Percentiles rank a stretch among this genome's conserved stretches.
phyloP scores from a whole-genome alignment of 495 filamentous ascomycete species.

The Xylaria acuta region DNA sequence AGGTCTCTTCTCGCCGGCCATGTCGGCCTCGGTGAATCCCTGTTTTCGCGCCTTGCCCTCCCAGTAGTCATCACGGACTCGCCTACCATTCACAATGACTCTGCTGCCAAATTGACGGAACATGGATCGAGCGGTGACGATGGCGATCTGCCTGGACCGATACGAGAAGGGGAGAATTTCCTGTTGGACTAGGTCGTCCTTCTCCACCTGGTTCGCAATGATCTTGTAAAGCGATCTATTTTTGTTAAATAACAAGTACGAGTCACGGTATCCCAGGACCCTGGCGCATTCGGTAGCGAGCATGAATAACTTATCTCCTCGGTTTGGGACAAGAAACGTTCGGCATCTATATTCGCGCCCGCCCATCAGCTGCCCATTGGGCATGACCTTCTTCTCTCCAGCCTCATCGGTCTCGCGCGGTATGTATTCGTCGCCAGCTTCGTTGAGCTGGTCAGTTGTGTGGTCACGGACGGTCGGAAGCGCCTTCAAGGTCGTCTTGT shows the following conservation, averaged over 20 bases:
- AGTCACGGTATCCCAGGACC: slow-evolving; percentile 94
- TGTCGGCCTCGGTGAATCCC: slow-evolving; percentile 96
- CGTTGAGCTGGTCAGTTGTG: slow-evolving; percentile 92
- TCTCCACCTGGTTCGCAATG: slow-evolving; percentile 94
- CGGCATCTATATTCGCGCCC: slow-evolving; percentile 89
- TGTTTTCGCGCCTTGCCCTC: slow-evolving; percentile 96
- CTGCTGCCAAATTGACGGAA: slow-evolving; percentile 98
- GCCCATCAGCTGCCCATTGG: slow-evolving; percentile 80
- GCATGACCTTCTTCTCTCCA: slow-evolving; percentile 91
- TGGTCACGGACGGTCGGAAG: slow-evolving; percentile 96
- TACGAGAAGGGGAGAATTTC: slow-evolving; percentile 98
- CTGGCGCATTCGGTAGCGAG: slow-evolving; percentile 96
- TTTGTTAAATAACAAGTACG: slow-evolving; percentile 98
- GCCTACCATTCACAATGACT: slow-evolving; percentile 84
- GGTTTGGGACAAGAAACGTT: slow-evolving; percentile 89
- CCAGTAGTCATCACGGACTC: slow-evolving; percentile 98
- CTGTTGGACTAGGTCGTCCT: slow-evolving; percentile 93
- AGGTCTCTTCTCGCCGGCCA: slow-evolving; percentile 94
- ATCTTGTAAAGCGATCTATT: slow-evolving; percentile 98
- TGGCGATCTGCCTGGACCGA: slow-evolving; percentile 95
- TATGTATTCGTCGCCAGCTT: slow-evolving; percentile 94
- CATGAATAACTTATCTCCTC: slow-evolving; percentile 97
- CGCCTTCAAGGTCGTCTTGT: slow-evolving; percentile 90
- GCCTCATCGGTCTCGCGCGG: slow-evolving; percentile 91
- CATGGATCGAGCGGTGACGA: slow-evolving; percentile 98